Evolutionary conservation across 1,139 yeast genomes (phyloP).

Genomic region (Lodderomyces theae): DNA sequence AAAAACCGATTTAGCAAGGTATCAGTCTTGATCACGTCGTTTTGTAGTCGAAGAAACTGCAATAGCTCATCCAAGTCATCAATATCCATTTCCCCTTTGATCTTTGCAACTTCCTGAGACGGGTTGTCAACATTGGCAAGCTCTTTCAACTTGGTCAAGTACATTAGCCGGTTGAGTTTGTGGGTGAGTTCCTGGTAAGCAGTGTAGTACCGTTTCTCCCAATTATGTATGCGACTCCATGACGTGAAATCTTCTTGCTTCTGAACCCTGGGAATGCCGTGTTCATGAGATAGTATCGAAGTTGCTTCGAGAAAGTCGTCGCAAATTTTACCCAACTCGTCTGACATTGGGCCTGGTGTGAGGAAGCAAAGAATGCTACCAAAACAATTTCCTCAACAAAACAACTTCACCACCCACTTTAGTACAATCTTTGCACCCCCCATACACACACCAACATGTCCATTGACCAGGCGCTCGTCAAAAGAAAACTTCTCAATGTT

Average conservation of each 20-base stretch:
- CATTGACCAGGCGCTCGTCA: slow-evolving; percentile 16
- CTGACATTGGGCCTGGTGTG: no score
- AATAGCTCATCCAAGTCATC: slow-evolving; percentile 21
- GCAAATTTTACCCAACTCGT: slow-evolving; percentile 21
- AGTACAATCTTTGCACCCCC: background rate
- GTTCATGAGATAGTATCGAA: slow-evolving; percentile 26
- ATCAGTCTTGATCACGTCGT: slow-evolving; percentile 24
- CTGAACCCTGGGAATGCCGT: slow-evolving; percentile 25
- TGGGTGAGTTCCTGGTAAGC: slow-evolving; percentile 22
- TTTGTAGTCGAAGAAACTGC: slow-evolving; percentile 21
- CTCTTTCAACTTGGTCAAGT: slow-evolving; percentile 20
- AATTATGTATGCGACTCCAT: slow-evolving; percentile 10
- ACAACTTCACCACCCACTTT: background rate
- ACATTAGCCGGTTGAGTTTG: slow-evolving; percentile 30
- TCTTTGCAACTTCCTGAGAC: background rate
- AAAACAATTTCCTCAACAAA: background rate
- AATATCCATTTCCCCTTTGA: slow-evolving; percentile 13
- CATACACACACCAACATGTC: background rate
- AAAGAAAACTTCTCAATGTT: slow-evolving; percentile 25
- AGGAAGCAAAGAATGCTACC: background rate
- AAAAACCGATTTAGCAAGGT: slow-evolving; percentile 25
- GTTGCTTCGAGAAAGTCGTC: slow-evolving; percentile 21
- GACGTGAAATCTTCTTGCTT: slow-evolving; percentile 2
- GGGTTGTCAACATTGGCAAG: slow-evolving; percentile 1
- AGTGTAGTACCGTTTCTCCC: slow-evolving; percentile 24